Evolutionary conservation across 2,329 filamentous ascomycete genomes (phyloP).

Genomic region (Calonectria pseudoturangicola): DNA sequence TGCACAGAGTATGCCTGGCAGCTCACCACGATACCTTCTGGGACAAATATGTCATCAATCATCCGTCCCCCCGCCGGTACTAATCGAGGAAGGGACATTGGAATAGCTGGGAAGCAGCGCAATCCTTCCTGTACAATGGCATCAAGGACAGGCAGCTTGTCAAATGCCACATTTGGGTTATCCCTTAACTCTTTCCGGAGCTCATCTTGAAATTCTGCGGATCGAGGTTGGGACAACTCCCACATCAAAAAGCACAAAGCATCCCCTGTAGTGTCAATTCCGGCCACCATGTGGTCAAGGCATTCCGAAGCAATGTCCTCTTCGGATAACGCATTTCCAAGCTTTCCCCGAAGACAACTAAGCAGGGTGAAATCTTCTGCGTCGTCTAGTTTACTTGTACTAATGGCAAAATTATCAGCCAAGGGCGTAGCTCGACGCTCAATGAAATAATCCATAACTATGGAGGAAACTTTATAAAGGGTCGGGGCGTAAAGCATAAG

Average conservation of each 20-base stretch:
- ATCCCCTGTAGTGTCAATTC: conserved; percentile 82
- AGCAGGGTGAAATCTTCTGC: conserved; percentile 73
- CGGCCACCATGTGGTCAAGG: conserved; percentile 81
- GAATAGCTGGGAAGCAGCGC: conserved; percentile 76
- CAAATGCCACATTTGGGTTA: conserved; percentile 62
- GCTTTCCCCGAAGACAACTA: conserved; percentile 71
- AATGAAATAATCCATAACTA: conserved; percentile 66
- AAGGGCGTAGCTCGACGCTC: conserved; percentile 73
- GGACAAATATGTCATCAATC: conserved; percentile 72
- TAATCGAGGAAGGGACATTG: conserved; percentile 77
- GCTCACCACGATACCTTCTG: conserved; percentile 72
- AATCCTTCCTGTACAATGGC: conserved; percentile 77
- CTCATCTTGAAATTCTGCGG: conserved; percentile 67
- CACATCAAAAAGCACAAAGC: conserved; percentile 81
- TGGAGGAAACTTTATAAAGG: conserved; percentile 67
- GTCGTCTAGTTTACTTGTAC: conserved; percentile 65
- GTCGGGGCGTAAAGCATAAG: conserved; percentile 72
- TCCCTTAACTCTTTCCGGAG: conserved; percentile 71
- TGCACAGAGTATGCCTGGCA: conserved; percentile 77
- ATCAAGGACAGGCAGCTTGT: conserved; percentile 75
- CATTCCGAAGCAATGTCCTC: conserved; percentile 79
- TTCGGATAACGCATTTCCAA: conserved; percentile 62
- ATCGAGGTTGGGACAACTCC: conserved; percentile 77
- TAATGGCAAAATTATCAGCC: conserved; percentile 74
- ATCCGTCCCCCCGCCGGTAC: conserved; percentile 71